Evolutionary conservation across 768 basidiomycete genomes (phyloP), one percentile per base, ranked within the genome.

Genomic region (Polyporus arcularius): DNA sequence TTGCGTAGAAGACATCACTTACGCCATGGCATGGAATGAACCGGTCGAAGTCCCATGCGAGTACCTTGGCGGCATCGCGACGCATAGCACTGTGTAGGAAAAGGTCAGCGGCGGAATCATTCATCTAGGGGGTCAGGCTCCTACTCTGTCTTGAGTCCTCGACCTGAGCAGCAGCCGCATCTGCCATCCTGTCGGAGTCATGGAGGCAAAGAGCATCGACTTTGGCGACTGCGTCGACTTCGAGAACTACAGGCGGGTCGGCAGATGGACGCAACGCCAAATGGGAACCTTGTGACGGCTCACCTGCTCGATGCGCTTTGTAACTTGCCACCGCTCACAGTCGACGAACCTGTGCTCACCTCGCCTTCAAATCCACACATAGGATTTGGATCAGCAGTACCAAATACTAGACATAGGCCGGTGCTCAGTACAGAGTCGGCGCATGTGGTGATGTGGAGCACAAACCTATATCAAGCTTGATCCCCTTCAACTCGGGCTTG

Each of bases 11-110:
- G 1, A 15, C 9, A 51, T 42, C 28, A 61, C 76, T 58, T 57
- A 78, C 79, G 18, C 78, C 80, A 69, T 89, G 87, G 62, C 87
- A 89, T 62, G 85, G 85, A 46, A 88, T 87, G 59, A 86, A 85
- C 39, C 82, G 76, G 15, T 85, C 79, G 67, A 89, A 88, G 61
- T 85, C 82, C 90, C 90, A 92, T 1, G 71, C 77, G 2, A 81
- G 77, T 4, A 92, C 89, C 4, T 75, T 82, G 61, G 78, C 80
- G 4, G 82, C 85, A 57, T 87, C 83, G 14, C 80, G 76, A 32
- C 74, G 75, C 86, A 89, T 89, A 26, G 71, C 70, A 42, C 77
- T 76, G 64, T 35, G 35, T 31, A 38, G 41, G 16, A 11, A 11
- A 35, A 1, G 11, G 6, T 35, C 35, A 35, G 35, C 3, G 11